These are phyloP conservation scores for Eucalyptus paniculata DNA, from an alignment of 345 rosid genomes.

Conservation along the genomic window DNA sequence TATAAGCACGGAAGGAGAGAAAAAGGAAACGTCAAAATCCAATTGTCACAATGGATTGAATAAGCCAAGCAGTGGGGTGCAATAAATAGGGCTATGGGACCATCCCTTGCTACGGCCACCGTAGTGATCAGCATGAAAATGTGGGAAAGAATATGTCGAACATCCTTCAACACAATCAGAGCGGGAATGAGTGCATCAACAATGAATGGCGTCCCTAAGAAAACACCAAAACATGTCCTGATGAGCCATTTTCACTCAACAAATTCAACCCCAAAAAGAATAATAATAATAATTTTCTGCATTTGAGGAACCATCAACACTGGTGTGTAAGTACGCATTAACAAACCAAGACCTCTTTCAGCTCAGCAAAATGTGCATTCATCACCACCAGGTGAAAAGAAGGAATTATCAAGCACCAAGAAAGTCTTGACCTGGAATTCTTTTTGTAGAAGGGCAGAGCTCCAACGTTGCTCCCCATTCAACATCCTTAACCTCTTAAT, in stretches of 20 bases:
- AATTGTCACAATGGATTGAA: conserved; percentile 37
- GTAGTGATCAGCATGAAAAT: conserved; percentile 67
- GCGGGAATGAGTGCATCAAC: conserved; percentile 64
- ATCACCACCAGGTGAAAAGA: no score
- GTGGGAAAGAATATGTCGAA: conserved; percentile 64
- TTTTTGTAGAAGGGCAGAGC: conserved; percentile 63
- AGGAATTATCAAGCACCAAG: neutral
- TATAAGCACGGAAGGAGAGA: no score
- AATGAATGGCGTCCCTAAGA: conserved; percentile 48
- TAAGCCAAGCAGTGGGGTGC: conserved; percentile 57
- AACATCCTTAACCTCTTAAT: no score
- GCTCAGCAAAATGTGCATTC: neutral
- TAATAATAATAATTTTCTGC: neutral
- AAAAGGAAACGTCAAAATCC: no score
- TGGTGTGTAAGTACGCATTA: neutral
- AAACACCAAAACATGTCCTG: neutral
- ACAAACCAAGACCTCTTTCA: neutral
- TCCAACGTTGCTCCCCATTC: neutral
- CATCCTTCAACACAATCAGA: conserved; percentile 51
- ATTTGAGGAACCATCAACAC: neutral
- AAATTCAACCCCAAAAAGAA: neutral
- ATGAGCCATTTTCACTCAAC: neutral
- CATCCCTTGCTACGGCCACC: conserved; percentile 62
- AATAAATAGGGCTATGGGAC: conserved; percentile 63
- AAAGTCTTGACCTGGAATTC: conserved; percentile 34